A percentile compares a stretch with the other conserved stretches of the same genome.
Conservation (phyloP, 108 stramenopile species). For the Discostella pseudostelligera region DNA sequence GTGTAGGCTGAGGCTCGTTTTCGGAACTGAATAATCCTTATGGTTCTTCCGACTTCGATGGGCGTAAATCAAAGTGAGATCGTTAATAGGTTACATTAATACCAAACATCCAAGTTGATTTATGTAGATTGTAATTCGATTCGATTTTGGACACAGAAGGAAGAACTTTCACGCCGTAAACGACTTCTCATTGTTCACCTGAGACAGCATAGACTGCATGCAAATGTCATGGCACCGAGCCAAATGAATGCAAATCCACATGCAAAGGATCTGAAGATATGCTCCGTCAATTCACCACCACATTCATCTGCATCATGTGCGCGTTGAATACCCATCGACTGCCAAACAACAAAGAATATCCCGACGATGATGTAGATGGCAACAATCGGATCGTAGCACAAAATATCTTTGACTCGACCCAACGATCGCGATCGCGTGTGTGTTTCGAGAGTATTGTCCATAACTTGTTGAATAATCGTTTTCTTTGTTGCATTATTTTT, state of each 20-base stretch:
- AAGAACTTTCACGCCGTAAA: not conserved
- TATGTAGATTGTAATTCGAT: not conserved
- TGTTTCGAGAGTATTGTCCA: slow-evolving; percentile 11
- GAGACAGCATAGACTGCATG: slow-evolving; percentile 64
- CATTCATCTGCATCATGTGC: slow-evolving; percentile 19
- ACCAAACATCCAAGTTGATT: not conserved
- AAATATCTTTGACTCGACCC: slow-evolving; percentile 54
- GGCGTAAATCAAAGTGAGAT: no score
- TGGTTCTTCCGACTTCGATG: no score
- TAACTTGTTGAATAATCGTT: slow-evolving; percentile 9
- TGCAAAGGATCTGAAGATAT: slow-evolving; percentile 20
- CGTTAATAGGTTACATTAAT: no score
- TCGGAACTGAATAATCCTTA: no score
- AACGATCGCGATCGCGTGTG: slow-evolving; percentile 23
- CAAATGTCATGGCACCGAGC: slow-evolving; percentile 59
- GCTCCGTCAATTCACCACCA: slow-evolving; percentile 30
- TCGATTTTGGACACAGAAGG: not conserved
- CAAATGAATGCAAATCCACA: slow-evolving; percentile 56
- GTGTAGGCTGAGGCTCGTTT: no score
- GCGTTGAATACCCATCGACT: slow-evolving; percentile 44
- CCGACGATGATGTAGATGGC: slow-evolving; percentile 67
- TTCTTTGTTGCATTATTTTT: slow-evolving; percentile 2
- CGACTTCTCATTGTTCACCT: not conserved
- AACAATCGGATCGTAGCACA: slow-evolving; percentile 71
- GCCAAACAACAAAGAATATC: slow-evolving; percentile 54